phyloP scores from a whole-genome alignment of 805 yeast genomes.

The Hanseniaspora lindneri region DNA sequence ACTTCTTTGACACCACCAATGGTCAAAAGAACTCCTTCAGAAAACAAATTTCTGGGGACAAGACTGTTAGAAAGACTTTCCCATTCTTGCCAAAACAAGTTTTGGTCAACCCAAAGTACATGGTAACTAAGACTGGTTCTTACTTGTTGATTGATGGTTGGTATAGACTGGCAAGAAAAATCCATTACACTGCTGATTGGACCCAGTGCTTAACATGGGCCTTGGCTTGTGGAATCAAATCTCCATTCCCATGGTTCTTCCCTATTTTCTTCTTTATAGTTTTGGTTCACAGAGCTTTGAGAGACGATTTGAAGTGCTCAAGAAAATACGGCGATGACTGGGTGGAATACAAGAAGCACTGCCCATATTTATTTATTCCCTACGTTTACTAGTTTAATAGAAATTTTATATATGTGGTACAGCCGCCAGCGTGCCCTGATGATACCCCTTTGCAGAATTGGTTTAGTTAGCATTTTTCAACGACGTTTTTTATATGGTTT shows the following conservation, averaged over 20 bases:
- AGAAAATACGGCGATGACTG: conserved; percentile 90
- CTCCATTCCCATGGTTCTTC: conserved; percentile 93
- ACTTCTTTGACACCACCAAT: conserved; percentile 87
- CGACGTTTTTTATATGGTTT: too few species aligned
- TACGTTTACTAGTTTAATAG: conserved; percentile 63
- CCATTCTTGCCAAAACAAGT: conserved; percentile 83
- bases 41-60: conserved; percentile 70
- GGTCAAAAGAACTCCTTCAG: conserved; percentile 93
- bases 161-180: conserved; percentile 86
- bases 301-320: conserved; percentile 78
- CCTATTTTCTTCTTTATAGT: conserved; percentile 83
- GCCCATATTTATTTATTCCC: conserved; percentile 90
- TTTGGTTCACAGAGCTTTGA: conserved; percentile 72
- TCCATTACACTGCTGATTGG: conserved; percentile 91
- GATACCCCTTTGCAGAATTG: too few species aligned
- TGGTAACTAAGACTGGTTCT: conserved; percentile 76
- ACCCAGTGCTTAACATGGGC: conserved; percentile 86
- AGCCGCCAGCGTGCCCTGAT: too few species aligned
- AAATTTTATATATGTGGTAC: too few species aligned
- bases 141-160: conserved; percentile 83
- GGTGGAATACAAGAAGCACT: conserved; percentile 70
- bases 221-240: conserved; percentile 70
- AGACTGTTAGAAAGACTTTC: conserved; percentile 67
- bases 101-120: conserved; percentile 70
- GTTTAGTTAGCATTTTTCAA: too few species aligned